Evolutionary conservation across 2,329 filamentous ascomycete species (phyloP).

Genomic region (Aurifilum marmelostoma): DNA sequence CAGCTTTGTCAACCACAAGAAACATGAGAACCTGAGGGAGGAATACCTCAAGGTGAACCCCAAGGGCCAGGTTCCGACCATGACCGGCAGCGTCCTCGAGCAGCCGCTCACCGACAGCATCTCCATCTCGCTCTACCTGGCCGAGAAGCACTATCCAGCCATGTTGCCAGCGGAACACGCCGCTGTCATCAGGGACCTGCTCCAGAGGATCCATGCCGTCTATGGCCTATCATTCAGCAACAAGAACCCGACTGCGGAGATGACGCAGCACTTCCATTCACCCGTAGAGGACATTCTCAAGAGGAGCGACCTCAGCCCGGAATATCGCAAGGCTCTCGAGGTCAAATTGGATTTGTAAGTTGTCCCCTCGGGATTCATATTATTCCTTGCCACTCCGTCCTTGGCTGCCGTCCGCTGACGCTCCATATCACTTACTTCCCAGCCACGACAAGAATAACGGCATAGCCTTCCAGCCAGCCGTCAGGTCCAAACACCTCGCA

Average conservation of each 20-base stretch:
- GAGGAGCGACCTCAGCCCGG: neutral
- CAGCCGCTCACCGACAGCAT: conserved; percentile 4
- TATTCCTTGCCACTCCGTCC: neutral
- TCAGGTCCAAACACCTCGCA: neutral
- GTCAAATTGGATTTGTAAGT: neutral
- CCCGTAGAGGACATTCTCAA: neutral
- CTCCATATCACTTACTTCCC: neutral
- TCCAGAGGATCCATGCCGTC: neutral
- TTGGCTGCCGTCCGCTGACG: neutral
- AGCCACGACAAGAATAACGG: neutral
- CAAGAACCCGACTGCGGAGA: neutral
- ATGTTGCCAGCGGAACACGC: neutral
- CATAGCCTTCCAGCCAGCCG: neutral
- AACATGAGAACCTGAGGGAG: neutral
- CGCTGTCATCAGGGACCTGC: neutral
- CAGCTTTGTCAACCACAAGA: neutral
- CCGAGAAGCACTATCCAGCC: neutral
- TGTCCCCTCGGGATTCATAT: too few relatives aligned
- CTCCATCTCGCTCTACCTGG: conserved; percentile 5
- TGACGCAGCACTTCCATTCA: neutral
- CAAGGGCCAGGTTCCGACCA: conserved; percentile 5
- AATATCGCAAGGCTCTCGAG: neutral
- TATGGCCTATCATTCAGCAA: neutral
- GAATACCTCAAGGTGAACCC: conserved; percentile 5
- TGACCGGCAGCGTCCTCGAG: conserved; percentile 6